Base-by-base conservation (phyloP, 2,329 filamentous ascomycete genomes). In the Phoma herbarum region DNA sequence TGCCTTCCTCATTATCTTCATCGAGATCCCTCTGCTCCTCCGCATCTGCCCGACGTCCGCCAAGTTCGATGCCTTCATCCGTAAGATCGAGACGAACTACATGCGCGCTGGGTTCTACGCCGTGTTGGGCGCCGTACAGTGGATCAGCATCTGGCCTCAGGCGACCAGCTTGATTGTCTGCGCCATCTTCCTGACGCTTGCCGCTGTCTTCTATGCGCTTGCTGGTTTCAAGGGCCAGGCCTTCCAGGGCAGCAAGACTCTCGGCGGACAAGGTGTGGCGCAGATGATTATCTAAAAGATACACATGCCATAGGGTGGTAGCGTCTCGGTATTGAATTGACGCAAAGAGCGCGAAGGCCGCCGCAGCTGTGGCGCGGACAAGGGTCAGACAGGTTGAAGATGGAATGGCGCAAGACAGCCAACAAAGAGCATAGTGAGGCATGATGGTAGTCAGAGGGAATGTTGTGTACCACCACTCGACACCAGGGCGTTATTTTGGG, bases 11-110 rank as follows among this genome's bases (percentile, higher is more conserved):
- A 80, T 83, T 69, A 75, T 83, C 70, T 83, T 83, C 72, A 80
- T 83, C 66, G 81, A 99, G 79, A 89, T 99, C 18, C 95, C 95
- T 26, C 89, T 98, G 59, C 90, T 99, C 57, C 89, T 99, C 62
- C 91, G 95, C 80, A 97, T 99, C 82, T 99, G 95, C 83, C 95
- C 95, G 58, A 99, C 95, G 6, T 98, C 94, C 14, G 80, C 89
- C 64, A 88, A 86, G 65, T 99, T 99, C 81, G 95, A 99, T 78
- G 83, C 81, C 66, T 89, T 93, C 76, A 94, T 99, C 78, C 93
- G 94, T 79, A 89, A 87, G 73, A 91, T 99, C 83, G 92, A 92
- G 64, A 96, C 93, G 59, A 98, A 97, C 83, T 98, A 93, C 83
- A 96, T 95, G 89, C 93, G 95, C 79, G 94, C 94, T 20, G 90